Conservation (phyloP, 495 filamentous ascomycete species). For the Hypoxylon rickii region DNA sequence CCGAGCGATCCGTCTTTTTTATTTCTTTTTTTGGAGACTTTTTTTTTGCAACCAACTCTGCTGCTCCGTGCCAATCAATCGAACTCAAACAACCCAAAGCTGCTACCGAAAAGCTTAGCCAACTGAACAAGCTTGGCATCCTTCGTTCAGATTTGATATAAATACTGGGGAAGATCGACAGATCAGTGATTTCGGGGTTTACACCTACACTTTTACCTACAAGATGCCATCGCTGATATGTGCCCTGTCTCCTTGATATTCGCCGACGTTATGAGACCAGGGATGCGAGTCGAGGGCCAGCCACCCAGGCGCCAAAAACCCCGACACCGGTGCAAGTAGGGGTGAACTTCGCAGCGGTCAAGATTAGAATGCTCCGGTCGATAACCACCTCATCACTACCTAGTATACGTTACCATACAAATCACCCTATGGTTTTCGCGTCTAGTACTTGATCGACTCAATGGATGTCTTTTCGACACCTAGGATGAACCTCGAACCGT, state of each 20-base stretch:
- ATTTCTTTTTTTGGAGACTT: no score
- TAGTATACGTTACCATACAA: no score
- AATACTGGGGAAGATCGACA: conserved; percentile 21
- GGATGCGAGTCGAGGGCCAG: background rate
- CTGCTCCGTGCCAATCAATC: conserved; percentile 7
- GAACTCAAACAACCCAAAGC: conserved; percentile 1
- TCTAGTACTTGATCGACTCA: no score
- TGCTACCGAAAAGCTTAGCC: conserved; percentile 26
- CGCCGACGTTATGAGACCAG: background rate
- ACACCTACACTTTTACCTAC: no score
- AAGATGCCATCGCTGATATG: background rate
- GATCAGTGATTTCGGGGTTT: background rate
- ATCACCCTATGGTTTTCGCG: no score
- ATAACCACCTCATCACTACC: no score
- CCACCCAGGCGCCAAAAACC: conserved; percentile 4
- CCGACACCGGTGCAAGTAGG: no score
- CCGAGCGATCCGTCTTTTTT: conserved; percentile 24
- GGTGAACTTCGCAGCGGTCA: no score
- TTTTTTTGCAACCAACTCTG: background rate
- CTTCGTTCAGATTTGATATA: conserved; percentile 9
- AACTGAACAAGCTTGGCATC: conserved; percentile 6
- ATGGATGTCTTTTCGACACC: no score
- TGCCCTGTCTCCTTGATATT: background rate
- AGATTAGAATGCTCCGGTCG: no score
- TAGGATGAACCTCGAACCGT: no score